Evolutionary conservation across 1,284 basidiomycete genomes (phyloP).

Genomic region (Anthracocystis setariae): DNA sequence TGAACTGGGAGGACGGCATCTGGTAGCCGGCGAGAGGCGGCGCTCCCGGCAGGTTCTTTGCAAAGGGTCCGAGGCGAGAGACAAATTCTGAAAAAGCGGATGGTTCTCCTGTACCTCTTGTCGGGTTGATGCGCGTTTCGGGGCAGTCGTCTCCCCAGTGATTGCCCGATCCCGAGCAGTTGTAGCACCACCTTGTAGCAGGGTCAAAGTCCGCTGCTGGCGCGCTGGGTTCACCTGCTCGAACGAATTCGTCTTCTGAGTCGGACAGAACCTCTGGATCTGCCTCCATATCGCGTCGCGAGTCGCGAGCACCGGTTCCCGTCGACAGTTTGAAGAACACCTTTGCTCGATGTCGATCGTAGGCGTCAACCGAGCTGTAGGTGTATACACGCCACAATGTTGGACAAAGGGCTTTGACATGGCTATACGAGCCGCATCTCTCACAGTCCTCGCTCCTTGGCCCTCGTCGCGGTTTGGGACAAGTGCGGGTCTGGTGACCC

Average conservation of each 20-base stretch:
- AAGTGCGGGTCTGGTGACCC: slow-evolving; percentile 80
- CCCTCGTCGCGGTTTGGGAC: slow-evolving; percentile 70
- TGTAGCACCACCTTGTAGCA: slow-evolving; percentile 83
- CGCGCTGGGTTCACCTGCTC: slow-evolving; percentile 18
- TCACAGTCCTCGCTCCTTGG: slow-evolving; percentile 72
- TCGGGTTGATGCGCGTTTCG: slow-evolving; percentile 71
- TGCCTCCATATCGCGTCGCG: slow-evolving; percentile 14
- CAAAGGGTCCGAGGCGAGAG: slow-evolving; percentile 79
- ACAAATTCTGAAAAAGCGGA: slow-evolving; percentile 82
- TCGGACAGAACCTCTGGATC: slow-evolving; percentile 34
- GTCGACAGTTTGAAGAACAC: slow-evolving; percentile 23
- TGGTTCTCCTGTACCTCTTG: slow-evolving; percentile 72
- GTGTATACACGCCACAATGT: slow-evolving; percentile 87
- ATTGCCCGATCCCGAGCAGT: slow-evolving; percentile 77
- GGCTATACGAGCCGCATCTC: slow-evolving; percentile 77
- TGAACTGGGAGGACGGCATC: slow-evolving; percentile 42
- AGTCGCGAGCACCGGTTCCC: slow-evolving; percentile 15
- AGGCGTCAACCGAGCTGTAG: slow-evolving; percentile 75
- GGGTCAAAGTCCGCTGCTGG: slow-evolving; percentile 43
- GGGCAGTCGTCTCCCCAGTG: slow-evolving; percentile 90
- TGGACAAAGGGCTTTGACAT: slow-evolving; percentile 83
- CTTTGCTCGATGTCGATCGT: slow-evolving; percentile 59
- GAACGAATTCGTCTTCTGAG: slow-evolving; percentile 28
- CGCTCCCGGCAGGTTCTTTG: slow-evolving; percentile 66
- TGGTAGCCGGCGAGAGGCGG: slow-evolving; percentile 29